These are phyloP conservation scores for Tricholoma flavovirens DNA, from an alignment of 768 basidiomycete genomes.

Conservation along the genomic window DNA sequence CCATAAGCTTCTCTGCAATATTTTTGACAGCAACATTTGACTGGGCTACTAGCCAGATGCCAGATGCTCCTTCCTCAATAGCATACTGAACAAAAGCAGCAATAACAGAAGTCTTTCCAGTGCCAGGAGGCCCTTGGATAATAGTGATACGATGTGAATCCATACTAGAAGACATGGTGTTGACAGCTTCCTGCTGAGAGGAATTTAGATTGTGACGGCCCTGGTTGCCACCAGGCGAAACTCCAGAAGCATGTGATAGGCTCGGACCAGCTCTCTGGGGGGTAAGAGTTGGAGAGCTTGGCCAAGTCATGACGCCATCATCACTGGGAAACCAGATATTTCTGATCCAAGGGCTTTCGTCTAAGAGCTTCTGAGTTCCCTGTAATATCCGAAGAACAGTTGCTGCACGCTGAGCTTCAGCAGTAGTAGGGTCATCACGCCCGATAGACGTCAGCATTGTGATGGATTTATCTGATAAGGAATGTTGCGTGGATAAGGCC, in stretches of 20 bases:
- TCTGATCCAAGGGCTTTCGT: constrained; percentile 41
- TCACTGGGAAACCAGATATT: constrained; percentile 41
- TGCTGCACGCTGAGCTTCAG: constrained; percentile 44
- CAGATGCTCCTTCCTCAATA: constrained; percentile 30
- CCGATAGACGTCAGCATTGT: constrained; percentile 44
- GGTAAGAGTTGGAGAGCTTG: constrained; percentile 14
- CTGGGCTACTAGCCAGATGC: constrained; percentile 80
- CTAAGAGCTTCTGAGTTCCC: constrained; percentile 27
- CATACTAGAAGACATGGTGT: constrained; percentile 38
- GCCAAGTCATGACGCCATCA: constrained; percentile 32
- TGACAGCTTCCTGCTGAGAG: constrained; percentile 44
- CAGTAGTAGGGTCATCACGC: constrained; percentile 49
- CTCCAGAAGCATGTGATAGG: not conserved
- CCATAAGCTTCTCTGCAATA: constrained; percentile 74
- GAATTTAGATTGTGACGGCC: constrained; percentile 27
- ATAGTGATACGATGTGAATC: constrained; percentile 35
- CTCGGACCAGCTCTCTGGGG: not conserved
- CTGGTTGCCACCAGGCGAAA: not conserved
- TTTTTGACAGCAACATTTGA: constrained; percentile 89
- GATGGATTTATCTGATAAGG: constrained; percentile 24
- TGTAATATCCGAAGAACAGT: constrained; percentile 40
- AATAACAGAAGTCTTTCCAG: constrained; percentile 73
- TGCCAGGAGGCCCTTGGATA: constrained; percentile 58
- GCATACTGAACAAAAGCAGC: constrained; percentile 53
- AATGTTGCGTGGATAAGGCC: constrained; percentile 19